A percentile compares a stretch with the other conserved stretches of the same genome.
Conservation (phyloP, 331 rosid genomes). For the Saraca asoca region DNA sequence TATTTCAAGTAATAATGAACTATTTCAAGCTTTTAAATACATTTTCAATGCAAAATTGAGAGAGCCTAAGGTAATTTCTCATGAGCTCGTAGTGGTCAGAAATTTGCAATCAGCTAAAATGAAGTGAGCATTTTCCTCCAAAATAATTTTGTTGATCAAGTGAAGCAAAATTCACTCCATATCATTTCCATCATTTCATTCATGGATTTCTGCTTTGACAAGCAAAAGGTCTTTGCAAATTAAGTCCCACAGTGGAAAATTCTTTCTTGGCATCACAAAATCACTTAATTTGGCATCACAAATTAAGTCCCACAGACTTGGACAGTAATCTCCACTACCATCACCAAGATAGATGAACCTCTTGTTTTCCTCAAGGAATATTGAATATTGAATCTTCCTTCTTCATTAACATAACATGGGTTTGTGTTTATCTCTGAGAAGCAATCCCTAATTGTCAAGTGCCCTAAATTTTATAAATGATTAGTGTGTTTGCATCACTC, state of each 20-base stretch:
- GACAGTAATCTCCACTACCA: constrained; percentile 82
- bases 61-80: constrained; percentile 51
- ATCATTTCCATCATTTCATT: constrained; percentile 76
- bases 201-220: constrained; percentile 73
- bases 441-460: constrained; percentile 57
- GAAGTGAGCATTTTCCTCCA: constrained; percentile 45
- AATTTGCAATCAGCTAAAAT: constrained; percentile 51
- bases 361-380: constrained; percentile 43
- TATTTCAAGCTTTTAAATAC: not conserved
- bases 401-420: constrained; percentile 64
- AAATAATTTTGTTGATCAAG: constrained; percentile 44
- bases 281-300: constrained; percentile 74
- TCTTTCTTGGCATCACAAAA: constrained; percentile 80
- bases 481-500: constrained; percentile 75
- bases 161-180: constrained; percentile 45
- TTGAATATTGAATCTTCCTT: too few relatives aligned
- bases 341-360: constrained; percentile 80
- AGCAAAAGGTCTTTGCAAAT: constrained; percentile 61
- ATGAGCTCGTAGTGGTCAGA: constrained; percentile 38
- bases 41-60: constrained; percentile 34
- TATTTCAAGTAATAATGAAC: not conserved
- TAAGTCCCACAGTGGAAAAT: constrained; percentile 67
- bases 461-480: constrained; percentile 66
- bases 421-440: constrained; percentile 76
- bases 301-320: constrained; percentile 67